A percentile compares a stretch with the other conserved stretches of the same genome.
Conservation (phyloP, 345 rosid genomes). For the Limnanthes douglasii region DNA sequence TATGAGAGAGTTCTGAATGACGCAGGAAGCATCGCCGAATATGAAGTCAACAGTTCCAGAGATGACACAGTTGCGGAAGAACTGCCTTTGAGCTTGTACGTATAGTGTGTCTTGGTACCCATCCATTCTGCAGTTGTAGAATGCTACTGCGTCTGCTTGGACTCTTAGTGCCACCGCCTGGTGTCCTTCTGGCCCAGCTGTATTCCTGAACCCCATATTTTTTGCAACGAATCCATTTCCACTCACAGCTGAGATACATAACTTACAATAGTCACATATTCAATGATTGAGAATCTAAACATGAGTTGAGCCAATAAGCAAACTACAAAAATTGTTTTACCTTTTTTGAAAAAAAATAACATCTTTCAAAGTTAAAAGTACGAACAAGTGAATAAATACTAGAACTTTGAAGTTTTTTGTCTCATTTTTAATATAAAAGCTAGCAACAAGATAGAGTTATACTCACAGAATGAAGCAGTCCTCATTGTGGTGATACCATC, state of each 20-base stretch:
- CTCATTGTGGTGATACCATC: conserved; percentile 19
- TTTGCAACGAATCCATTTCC: conserved; percentile 27
- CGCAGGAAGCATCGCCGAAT: conserved; percentile 22
- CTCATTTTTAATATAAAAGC: too few relatives aligned
- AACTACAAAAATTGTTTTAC: too few relatives aligned
- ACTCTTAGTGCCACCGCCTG: conserved; percentile 45
- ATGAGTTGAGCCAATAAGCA: too few relatives aligned
- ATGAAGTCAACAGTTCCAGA: conserved; percentile 48
- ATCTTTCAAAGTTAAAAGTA: too few relatives aligned
- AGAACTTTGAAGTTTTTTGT: conserved; percentile 19
- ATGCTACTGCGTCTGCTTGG: conserved; percentile 24
- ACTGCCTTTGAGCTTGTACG: conserved; percentile 32
- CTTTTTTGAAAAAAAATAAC: too few relatives aligned
- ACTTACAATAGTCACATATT: too few relatives aligned
- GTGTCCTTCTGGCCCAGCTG: conserved; percentile 34
- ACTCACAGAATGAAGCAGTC: conserved; percentile 34
- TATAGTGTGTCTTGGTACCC: conserved; percentile 40
- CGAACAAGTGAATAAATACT: too few relatives aligned
- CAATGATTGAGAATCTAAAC: conserved; percentile 42
- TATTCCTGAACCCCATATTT: conserved; percentile 42
- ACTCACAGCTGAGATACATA: conserved; percentile 11
- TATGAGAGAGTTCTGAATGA: conserved; percentile 37
- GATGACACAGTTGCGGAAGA: conserved; percentile 38
- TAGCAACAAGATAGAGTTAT: too few relatives aligned
- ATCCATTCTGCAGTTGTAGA: conserved; percentile 43